Conservation (phyloP, 2,329 filamentous ascomycete species). For the Xylaria digitata region DNA sequence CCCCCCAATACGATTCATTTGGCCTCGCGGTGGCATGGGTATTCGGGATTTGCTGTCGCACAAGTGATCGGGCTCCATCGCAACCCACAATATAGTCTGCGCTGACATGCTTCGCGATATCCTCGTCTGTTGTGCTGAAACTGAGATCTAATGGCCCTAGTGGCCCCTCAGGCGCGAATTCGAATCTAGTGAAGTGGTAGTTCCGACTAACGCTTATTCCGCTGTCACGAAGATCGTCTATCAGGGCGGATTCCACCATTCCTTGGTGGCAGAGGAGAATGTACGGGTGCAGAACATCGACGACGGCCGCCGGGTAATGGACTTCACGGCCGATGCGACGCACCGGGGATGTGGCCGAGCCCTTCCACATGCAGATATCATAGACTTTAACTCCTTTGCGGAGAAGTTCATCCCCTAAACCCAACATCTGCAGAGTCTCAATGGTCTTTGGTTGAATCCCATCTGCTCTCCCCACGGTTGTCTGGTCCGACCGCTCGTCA, state of each 20-base stretch:
- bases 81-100: constrained; percentile 73
- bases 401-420: constrained; percentile 75
- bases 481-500: constrained; percentile 76
- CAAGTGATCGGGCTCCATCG: constrained; percentile 77
- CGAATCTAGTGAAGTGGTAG: constrained; percentile 71
- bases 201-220: constrained; percentile 72
- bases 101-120: constrained; percentile 59
- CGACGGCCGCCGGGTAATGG: constrained; percentile 70
- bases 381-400: constrained; percentile 76
- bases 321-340: constrained; percentile 72
- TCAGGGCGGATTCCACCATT: constrained; percentile 77
- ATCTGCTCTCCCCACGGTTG: constrained; percentile 72
- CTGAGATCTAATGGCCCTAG: constrained; percentile 52
- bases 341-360: constrained; percentile 62
- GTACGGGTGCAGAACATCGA: constrained; percentile 68
- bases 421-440: constrained; percentile 79
- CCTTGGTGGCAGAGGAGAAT: constrained; percentile 76
- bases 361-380: constrained; percentile 80
- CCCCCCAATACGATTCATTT: constrained; percentile 68
- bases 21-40: constrained; percentile 50
- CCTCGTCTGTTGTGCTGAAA: constrained; percentile 51
- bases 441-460: constrained; percentile 83
- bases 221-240: constrained; percentile 74
- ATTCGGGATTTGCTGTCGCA: constrained; percentile 71
- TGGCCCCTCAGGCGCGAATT: constrained; percentile 54